Evolutionary conservation across 257 asterid species (phyloP).

Genomic region (Nicotiana benthamiana): DNA sequence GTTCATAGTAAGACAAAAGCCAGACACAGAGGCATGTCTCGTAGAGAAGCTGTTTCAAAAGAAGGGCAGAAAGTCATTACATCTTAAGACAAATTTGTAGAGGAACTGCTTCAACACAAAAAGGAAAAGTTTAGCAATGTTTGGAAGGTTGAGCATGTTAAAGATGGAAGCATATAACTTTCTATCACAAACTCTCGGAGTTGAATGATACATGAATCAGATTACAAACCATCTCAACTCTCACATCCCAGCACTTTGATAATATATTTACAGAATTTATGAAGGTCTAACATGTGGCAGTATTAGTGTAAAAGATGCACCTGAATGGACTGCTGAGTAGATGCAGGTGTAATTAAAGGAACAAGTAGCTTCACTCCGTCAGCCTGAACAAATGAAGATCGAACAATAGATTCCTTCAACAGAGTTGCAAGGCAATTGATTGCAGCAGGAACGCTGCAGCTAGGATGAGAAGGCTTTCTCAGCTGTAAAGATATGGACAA

Average conservation of each 20-base stretch:
- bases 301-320: constrained; percentile 17
- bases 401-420: constrained; percentile 70
- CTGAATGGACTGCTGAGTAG: constrained; percentile 94
- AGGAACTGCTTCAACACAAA: not conserved
- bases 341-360: constrained; percentile 83
- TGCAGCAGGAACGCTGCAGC: constrained; percentile 68
- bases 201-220: not conserved
- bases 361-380: constrained; percentile 83
- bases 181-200: not conserved
- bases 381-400: constrained; percentile 79
- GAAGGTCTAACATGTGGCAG: not conserved
- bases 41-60: constrained; percentile 64
- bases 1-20: constrained; percentile 87
- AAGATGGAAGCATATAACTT: not conserved
- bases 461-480: constrained; percentile 81
- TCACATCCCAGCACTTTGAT: not conserved
- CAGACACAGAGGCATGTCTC: constrained; percentile 87
- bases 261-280: not conserved
- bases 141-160: too few relatives aligned
- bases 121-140: too few relatives aligned
- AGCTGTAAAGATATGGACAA: constrained; percentile 36
- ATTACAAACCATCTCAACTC: not conserved
- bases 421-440: constrained; percentile 71
- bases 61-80: too few relatives aligned
- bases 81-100: too few relatives aligned